Evolutionary conservation across 129 eudicot species (phyloP), one percentile per base, ranked within the genome.

Genomic region (Deinandra increscens): DNA sequence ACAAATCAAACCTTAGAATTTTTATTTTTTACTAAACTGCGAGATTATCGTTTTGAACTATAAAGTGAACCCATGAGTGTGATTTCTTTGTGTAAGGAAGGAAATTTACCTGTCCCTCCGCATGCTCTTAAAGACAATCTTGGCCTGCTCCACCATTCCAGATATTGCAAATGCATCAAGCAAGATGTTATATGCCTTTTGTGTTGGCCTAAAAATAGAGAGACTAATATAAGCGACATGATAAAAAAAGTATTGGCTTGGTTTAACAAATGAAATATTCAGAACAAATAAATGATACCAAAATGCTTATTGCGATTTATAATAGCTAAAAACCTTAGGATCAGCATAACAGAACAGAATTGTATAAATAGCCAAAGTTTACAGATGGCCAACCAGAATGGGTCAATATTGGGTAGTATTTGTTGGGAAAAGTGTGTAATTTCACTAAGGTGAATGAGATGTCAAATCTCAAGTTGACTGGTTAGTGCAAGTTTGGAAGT

Each of bases 131-230:
- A 93, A 93, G 68, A 93, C 91, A 9, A 58, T 65, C 46, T 78
- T 80, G 0, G 98, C 95, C 69, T 89, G 95, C 70, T 93, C 98
- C 59, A 93, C 95, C 98, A 93, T 84, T 73, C 98, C 98, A 3
- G 95, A 89, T 58, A 93, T 84, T n/a, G 98, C 97, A 81, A 93
- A 93, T n/a, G 98, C 95, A 83, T 93, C 97, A 62, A 93, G 98
- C 89, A 93, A 85, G 37, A 93, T 89, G 68, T 93, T 93, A 63
- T 93, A 93, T 8, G 92, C 90, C 64, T 89, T 93, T 64, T 78
- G 92, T 20, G 98, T 89, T 37, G 98, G 98, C 95, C 98, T 93
- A 83, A 79, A 83, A 51, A 18, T 1, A 20, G 11, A 37, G 33
- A 7, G n/a, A n/a, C n/a, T n/a, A n/a, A 14, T 11, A 46, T 55